Percentiles rank a stretch among this genome's conserved stretches.
These are phyloP conservation scores for Fusarium mundagurra DNA, from an alignment of 2,329 filamentous ascomycete species.

Conservation along the genomic window DNA sequence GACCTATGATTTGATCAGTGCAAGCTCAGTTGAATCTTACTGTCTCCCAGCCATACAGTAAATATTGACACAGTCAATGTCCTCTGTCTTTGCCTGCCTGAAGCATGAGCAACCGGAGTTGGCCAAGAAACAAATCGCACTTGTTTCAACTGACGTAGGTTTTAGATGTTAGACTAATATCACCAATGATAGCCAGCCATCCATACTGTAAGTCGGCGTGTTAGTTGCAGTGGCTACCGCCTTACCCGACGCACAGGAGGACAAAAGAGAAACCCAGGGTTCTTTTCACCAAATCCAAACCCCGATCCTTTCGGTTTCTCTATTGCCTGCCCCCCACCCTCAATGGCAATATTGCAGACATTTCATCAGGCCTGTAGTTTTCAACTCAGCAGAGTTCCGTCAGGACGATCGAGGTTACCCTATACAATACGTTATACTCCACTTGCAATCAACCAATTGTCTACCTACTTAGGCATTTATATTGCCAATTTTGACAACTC, in stretches of 20 bases:
- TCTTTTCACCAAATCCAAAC: background rate
- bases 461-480: background rate
- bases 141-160: background rate
- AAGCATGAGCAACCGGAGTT: background rate
- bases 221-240: background rate
- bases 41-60: background rate
- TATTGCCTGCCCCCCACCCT: no score
- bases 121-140: background rate
- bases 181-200: background rate
- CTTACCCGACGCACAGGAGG: background rate
- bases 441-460: background rate
- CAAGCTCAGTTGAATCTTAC: background rate
- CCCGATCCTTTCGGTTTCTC: background rate
- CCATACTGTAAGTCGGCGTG: background rate
- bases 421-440: background rate
- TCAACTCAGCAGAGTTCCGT: background rate
- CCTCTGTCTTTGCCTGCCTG: background rate
- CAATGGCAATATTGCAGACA: background rate
- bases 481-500: slow-evolving; percentile 49
- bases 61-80: background rate
- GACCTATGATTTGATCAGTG: background rate
- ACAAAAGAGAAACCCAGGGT: background rate
- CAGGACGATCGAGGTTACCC: background rate
- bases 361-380: background rate
- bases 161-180: background rate